Evolutionary conservation across 371 early-diverging fungal species (phyloP), one percentile per base, ranked within the genome.

Genomic region (Rhizopus stolonifer): DNA sequence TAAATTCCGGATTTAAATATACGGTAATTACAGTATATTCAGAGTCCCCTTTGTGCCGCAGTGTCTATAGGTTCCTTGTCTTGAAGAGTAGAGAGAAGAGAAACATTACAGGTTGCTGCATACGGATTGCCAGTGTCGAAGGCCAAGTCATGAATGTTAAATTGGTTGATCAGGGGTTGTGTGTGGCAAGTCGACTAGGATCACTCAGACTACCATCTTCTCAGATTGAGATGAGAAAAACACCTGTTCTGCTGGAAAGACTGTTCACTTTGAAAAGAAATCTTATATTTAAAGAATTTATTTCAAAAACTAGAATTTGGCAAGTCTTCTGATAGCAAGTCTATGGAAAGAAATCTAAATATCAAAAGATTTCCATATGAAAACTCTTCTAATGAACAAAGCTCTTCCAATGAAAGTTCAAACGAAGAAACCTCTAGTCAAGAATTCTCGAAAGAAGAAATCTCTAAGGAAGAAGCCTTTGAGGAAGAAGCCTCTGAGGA

Each of bases 101-200:
- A 36, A 48, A 23, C 23, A 22, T 34, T 8, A 9, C 17, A 22
- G 21, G 23, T 4, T 36, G 29, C 22, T 48, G 23, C 23, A 34
- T 48, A 11, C 49, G 34, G 23, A 48, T 48, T 21, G 33, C 21
- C 18, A 13, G 15, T 8, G 13, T 23, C 11, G 36, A 33, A 22
- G 49, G 36, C 36, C 33, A 33, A 13, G 22, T 23, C 9, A 23
- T 5, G 31, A 13, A 7, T 19, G 18, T 48, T 14, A 4, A 34
- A 6, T 23, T 48, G 11, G 36, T 48, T 14, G 49, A 48, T 34
- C 25, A 48, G 2, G 36, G 49, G 14, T 32, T 46, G 11, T 46
- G 32, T 46, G 46, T 46, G 15, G 32, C 32, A 14, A 26, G 3
- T 9, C 4, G 23, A 4, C 15, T 31, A 5, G 46, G 32, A n/a